Evolutionary conservation across 2,329 filamentous ascomycete genomes (phyloP).

Genomic region (Daldinia sp.): DNA sequence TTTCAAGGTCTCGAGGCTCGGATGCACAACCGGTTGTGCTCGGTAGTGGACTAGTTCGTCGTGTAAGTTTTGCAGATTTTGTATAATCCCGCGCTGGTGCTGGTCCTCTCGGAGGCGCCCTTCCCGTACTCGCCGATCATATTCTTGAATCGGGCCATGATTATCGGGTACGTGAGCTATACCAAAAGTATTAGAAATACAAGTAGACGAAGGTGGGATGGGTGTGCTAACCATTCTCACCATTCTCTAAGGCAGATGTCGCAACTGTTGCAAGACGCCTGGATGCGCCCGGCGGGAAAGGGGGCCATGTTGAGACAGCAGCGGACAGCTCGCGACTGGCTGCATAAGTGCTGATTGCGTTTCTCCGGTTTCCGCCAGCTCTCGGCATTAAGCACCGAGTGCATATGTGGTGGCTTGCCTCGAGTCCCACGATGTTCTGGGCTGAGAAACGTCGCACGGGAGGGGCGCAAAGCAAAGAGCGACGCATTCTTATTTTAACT

Average conservation of each 20-base stretch:
- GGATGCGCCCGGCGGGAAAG: conserved; percentile 11
- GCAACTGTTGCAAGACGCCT: conserved; percentile 37
- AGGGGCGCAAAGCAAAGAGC: conserved; percentile 32
- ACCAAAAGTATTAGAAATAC: conserved; percentile 13
- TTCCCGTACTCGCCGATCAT: conserved; percentile 79
- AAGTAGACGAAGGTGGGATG: background rate
- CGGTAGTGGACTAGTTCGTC: conserved; percentile 79
- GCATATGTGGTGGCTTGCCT: conserved; percentile 21
- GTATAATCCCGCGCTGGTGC: conserved; percentile 91
- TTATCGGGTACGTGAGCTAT: conserved; percentile 43
- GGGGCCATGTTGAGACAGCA: conserved; percentile 1
- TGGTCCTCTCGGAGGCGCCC: conserved; percentile 85
- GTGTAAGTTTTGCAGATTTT: conserved; percentile 87
- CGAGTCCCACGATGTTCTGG: conserved; percentile 31
- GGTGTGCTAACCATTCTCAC: conserved; percentile 38
- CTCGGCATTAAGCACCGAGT: conserved; percentile 31
- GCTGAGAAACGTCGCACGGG: conserved; percentile 31
- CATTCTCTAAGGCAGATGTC: conserved; percentile 28
- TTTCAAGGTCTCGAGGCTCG: conserved; percentile 75
- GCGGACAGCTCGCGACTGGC: conserved; percentile 14
- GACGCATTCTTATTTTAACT: conserved; percentile 40
- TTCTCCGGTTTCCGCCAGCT: conserved; percentile 30
- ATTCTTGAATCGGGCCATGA: conserved; percentile 83
- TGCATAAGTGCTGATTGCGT: conserved; percentile 19
- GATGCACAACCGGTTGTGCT: conserved; percentile 77